Base-by-base conservation (phyloP, 2,329 filamentous ascomycete genomes). In the Ambrosiella cleistominuta region DNA sequence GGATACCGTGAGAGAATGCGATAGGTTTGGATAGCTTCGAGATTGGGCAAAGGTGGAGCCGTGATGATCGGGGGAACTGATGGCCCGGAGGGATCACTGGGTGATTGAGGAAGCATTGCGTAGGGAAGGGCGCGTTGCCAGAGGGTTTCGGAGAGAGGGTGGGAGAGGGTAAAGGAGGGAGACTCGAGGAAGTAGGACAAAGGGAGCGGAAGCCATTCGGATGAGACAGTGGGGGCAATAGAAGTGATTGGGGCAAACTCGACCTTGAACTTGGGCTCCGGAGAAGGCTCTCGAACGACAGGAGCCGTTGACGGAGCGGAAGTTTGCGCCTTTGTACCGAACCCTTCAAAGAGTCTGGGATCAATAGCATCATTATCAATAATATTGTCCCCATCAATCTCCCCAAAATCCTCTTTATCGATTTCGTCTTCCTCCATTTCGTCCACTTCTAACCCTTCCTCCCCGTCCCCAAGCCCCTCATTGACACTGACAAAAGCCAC, bases 21-120 rank as follows among this genome's bases (percentile, higher is more conserved):
- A 39, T 61, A 61, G 37, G 54, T 58, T 39, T 61, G 59, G 7
- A 61, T 56, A 2, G 59, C 59, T 49, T 61, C 59, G 12, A 61
- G 51, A 13, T 61, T 58, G 5, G 55, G 52, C 39, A 61, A 58
- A 7, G 56, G 47, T 15, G 59, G 59, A 5, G 54, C 58, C 12
- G 3, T 27, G 27, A 27, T 54, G 54, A 2, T 38, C 15, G 4
- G 3, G 17, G 17, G 17, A 42, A 12, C 19, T 13, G 15, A 13
- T 3, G 35, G 9, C 37, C 13, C 17, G 8, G 51, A 53, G 9
- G 13, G 38, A 11, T 53, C 35, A 36, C n/a, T 47, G 44, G 11
- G 44, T 6, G 44, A 8, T 15, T 8, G 19, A 47, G 44, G 11
- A 47, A 8, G 44, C 13, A 17, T 54, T 42, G 37, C 27, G 15